Percentiles rank a stretch among this genome's conserved stretches.
Evolutionary conservation across 2,329 filamentous ascomycete genomes (phyloP).

Genomic region (Metarhizium robertsii): DNA sequence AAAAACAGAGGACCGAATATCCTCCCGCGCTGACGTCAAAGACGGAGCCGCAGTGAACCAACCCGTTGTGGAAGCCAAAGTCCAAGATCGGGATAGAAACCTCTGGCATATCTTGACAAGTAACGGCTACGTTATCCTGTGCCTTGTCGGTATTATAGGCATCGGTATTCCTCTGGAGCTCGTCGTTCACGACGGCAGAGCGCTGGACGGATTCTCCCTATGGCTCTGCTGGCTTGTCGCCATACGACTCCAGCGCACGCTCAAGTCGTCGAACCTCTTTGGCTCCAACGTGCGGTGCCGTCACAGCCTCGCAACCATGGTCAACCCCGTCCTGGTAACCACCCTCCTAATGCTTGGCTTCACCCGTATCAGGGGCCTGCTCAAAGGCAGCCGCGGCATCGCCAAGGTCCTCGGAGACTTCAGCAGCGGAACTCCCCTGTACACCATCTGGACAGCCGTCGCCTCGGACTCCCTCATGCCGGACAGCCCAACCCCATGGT

Average conservation of each 20-base stretch:
- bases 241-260: constrained; percentile 25
- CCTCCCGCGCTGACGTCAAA: background rate
- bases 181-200: constrained; percentile 20
- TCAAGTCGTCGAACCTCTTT: constrained; percentile 18
- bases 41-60: background rate
- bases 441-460: constrained; percentile 23
- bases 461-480: constrained; percentile 7
- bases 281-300: constrained; percentile 11
- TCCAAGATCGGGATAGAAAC: background rate
- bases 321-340: constrained; percentile 40
- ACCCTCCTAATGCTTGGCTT: constrained; percentile 36
- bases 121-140: constrained; percentile 19
- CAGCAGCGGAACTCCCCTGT: constrained; percentile 25
- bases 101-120: constrained; percentile 6
- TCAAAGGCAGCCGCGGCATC: constrained; percentile 20
- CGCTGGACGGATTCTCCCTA: constrained; percentile 36
- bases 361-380: constrained; percentile 26
- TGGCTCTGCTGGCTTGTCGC: constrained; percentile 40
- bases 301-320: constrained; percentile 26
- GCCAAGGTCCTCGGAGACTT: constrained; percentile 18
- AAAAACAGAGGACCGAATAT: background rate
- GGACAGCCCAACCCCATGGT: constrained; percentile 17
- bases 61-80: background rate
- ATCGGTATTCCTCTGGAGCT: constrained; percentile 33
- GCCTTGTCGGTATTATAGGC: constrained; percentile 21